These are phyloP conservation scores for Mucor indicus DNA, from an alignment of 371 early-diverging fungal species.

Conservation along the genomic window DNA sequence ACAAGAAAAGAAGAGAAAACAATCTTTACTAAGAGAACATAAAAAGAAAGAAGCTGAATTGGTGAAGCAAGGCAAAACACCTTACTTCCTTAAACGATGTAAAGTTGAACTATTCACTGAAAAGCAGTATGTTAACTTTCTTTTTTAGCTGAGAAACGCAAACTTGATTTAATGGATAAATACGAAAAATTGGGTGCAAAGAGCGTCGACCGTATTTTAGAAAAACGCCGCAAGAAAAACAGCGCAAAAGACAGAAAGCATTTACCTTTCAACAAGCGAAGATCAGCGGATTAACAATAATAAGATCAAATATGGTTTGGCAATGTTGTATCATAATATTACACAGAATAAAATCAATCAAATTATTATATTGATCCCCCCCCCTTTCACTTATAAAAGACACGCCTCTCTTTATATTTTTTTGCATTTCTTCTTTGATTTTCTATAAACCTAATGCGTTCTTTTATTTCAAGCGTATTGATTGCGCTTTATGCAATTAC, in stretches of 20 bases:
- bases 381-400: too few relatives aligned
- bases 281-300: conserved; percentile 18
- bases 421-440: too few relatives aligned
- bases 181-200: conserved; percentile 67
- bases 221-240: conserved; percentile 87
- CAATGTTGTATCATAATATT: background rate
- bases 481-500: too few relatives aligned
- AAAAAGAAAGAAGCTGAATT: conserved; percentile 77
- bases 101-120: too few relatives aligned
- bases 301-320: too few relatives aligned
- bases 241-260: conserved; percentile 70
- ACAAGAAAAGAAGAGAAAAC: conserved; percentile 57
- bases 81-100: conserved; percentile 87
- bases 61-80: conserved; percentile 83
- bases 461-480: too few relatives aligned
- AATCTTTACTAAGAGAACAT: conserved; percentile 68
- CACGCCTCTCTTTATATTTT: too few relatives aligned
- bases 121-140: too few relatives aligned
- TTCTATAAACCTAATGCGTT: too few relatives aligned
- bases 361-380: too few relatives aligned
- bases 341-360: too few relatives aligned
- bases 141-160: conserved; percentile 71
- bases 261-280: conserved; percentile 47
- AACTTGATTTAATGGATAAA: conserved; percentile 75
- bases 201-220: conserved; percentile 75